phyloP scores from a whole-genome alignment of 1,139 yeast genomes.

The Zygosaccharomyces sapae region DNA sequence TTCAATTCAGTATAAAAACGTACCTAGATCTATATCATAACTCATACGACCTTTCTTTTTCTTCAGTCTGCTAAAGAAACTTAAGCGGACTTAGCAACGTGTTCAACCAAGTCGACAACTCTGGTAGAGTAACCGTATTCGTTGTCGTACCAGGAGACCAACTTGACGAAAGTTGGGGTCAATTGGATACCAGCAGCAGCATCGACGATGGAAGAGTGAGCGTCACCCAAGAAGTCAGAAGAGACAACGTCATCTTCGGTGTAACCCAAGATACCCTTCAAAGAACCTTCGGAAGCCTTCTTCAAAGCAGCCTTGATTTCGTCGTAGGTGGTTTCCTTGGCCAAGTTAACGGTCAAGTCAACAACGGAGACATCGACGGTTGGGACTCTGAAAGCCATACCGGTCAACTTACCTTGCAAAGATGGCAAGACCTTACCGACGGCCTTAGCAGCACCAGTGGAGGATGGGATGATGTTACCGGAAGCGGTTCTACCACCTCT shows the following conservation, averaged over 20 bases:
- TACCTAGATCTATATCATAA: conserved; percentile 6
- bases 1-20: not conserved
- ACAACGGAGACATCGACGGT: conserved; percentile 83
- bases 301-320: conserved; percentile 69
- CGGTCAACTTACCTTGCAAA: conserved; percentile 82
- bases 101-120: conserved; percentile 80
- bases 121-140: conserved; percentile 89
- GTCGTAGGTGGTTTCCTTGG: conserved; percentile 66
- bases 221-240: conserved; percentile 73
- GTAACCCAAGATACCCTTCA: conserved; percentile 76
- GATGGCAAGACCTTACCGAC: conserved; percentile 87
- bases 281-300: conserved; percentile 65
- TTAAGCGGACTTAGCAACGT: conserved; percentile 52
- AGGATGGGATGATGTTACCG: conserved; percentile 84
- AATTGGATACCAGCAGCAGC: conserved; percentile 81
- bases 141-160: conserved; percentile 85
- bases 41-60: conserved; percentile 3
- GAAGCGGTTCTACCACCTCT: conserved; percentile 94
- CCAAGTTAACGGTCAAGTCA: conserved; percentile 67
- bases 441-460: conserved; percentile 92
- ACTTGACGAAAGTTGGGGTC: conserved; percentile 80
- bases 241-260: conserved; percentile 84
- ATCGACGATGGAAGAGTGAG: conserved; percentile 77
- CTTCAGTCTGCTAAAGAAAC: not conserved
- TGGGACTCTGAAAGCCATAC: conserved; percentile 88